phyloP scores from a whole-genome alignment of 192 early-diverging fungal genomes.

The Umbelopsis vinacea region DNA sequence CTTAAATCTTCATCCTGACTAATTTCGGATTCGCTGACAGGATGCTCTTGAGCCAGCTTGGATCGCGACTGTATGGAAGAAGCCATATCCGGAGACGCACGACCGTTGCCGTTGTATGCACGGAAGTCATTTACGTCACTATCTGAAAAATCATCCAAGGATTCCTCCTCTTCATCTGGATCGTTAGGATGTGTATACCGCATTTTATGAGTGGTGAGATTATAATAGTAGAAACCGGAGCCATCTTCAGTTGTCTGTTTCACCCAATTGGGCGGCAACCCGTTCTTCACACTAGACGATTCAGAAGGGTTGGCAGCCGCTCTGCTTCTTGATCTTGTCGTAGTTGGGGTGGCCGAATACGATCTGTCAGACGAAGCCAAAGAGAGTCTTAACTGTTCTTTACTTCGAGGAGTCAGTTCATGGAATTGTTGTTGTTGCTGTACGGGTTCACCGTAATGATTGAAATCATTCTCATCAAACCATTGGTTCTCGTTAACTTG shows the following conservation, averaged over 20 bases:
- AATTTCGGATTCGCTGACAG: slow-evolving; percentile 10
- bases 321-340: neutral
- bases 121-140: neutral
- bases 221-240: slow-evolving; percentile 46
- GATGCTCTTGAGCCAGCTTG: neutral
- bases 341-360: slow-evolving; percentile 10
- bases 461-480: slow-evolving; percentile 16
- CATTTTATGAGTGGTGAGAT: slow-evolving; percentile 47
- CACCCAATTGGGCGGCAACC: slow-evolving; percentile 32
- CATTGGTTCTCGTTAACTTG: slow-evolving; percentile 2
- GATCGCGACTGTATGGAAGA: neutral
- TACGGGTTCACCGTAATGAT: neutral
- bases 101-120: neutral
- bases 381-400: slow-evolving; percentile 15
- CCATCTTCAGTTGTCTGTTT: slow-evolving; percentile 50
- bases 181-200: slow-evolving; percentile 46
- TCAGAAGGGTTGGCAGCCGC: neutral
- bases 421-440: slow-evolving; percentile 2
- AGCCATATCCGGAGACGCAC: neutral
- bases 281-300: neutral
- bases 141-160: slow-evolving; percentile 15
- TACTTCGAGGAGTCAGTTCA: slow-evolving; percentile 1
- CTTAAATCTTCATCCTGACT: slow-evolving; percentile 20
- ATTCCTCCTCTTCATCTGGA: slow-evolving; percentile 6
- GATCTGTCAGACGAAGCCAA: slow-evolving; percentile 13